Conservation (phyloP, 495 filamentous ascomycete genomes). For the Daldinia grandis region DNA sequence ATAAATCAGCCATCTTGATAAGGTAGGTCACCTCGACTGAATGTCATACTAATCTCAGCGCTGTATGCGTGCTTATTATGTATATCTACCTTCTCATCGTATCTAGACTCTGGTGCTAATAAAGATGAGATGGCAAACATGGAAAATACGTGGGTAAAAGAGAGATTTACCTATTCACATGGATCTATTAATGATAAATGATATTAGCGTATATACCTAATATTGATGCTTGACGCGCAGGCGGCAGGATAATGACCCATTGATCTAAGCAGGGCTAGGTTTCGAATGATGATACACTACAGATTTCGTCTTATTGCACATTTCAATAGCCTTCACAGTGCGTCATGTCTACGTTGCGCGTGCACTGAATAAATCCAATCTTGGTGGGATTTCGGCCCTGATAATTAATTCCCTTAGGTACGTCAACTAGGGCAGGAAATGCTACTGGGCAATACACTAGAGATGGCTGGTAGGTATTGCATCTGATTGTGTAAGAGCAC, state of each 20-base stretch:
- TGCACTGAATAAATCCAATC: background rate
- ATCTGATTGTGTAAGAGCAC: conserved; percentile 4
- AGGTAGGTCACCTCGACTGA: conserved; percentile 23
- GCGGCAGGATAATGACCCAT: background rate
- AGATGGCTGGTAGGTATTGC: background rate
- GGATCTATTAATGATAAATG: background rate
- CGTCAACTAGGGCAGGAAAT: conserved; percentile 20
- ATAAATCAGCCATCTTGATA: conserved; percentile 20
- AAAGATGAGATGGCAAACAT: conserved; percentile 17
- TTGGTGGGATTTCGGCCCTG: conserved; percentile 4
- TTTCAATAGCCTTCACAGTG: conserved; percentile 5
- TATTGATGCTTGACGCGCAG: conserved; percentile 15
- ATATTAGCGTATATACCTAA: conserved; percentile 1
- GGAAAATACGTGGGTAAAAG: conserved; percentile 1
- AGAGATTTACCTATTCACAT: conserved; percentile 4
- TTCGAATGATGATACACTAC: conserved; percentile 20
- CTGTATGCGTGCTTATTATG: conserved; percentile 33
- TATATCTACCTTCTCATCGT: background rate
- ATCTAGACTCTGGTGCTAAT: background rate
- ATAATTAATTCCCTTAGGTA: conserved; percentile 14
- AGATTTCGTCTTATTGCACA: conserved; percentile 28
- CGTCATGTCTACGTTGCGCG: background rate
- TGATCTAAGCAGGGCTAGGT: conserved; percentile 8
- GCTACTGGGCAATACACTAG: background rate
- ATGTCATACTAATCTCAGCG: conserved; percentile 35